Evolutionary conservation across 164 flowering plant species (phyloP).

Genomic region (Litsea cubeba): DNA sequence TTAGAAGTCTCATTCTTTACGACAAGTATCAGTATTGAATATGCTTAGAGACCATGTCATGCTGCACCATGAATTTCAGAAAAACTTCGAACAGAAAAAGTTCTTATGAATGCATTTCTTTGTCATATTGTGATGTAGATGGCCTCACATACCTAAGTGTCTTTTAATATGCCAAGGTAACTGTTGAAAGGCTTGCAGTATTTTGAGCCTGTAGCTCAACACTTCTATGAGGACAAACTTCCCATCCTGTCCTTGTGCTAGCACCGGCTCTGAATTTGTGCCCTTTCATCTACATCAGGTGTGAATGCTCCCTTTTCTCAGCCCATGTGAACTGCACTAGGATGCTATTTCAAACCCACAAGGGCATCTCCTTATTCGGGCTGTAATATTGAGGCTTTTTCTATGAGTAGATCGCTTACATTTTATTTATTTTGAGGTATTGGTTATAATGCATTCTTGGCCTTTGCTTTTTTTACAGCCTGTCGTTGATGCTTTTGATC

Average conservation of each 20-base stretch:
- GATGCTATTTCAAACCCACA: not conserved
- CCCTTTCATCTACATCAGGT: not conserved
- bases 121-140: too few relatives aligned
- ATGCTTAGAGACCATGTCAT: too few relatives aligned
- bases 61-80: too few relatives aligned
- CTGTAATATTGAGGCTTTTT: not conserved
- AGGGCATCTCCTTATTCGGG: not conserved
- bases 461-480: slow-evolving; percentile 52
- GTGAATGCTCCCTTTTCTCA: not conserved
- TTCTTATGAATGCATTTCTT: too few relatives aligned
- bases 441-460: slow-evolving; percentile 1
- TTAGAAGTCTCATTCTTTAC: too few relatives aligned
- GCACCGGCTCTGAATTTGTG: not conserved
- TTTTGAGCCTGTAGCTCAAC: too few relatives aligned
- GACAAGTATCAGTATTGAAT: too few relatives aligned
- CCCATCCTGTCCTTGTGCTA: not conserved
- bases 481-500: slow-evolving; percentile 99
- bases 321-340: not conserved
- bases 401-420: not conserved
- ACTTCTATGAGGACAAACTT: too few relatives aligned
- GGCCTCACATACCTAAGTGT: too few relatives aligned
- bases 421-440: not conserved
- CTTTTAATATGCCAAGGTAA: too few relatives aligned
- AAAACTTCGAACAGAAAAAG: too few relatives aligned
- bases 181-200: too few relatives aligned